Evolutionary conservation across 2,329 filamentous ascomycete species (phyloP), one percentile per base, ranked within the genome.

Genomic region (Tolypocladium pustulatum): DNA sequence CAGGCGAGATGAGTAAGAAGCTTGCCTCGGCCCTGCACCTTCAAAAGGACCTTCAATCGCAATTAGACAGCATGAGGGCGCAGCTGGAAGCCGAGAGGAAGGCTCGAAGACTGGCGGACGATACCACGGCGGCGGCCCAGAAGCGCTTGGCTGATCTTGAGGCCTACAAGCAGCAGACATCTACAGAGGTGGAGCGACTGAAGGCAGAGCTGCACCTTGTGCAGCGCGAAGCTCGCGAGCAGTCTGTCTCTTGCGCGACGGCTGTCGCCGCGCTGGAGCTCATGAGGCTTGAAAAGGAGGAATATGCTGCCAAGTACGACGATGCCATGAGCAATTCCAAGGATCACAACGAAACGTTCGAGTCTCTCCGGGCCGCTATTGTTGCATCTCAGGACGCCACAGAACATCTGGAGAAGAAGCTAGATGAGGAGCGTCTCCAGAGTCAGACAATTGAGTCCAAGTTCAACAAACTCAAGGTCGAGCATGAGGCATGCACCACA

Each of bases 111-210:
- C 77, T 97, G 17, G 91, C 94, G 0, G 94, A 99, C 68, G 93
- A 97, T 60, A 95, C 90, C 2, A 82, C 88, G 6, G 86, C 87
- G 64, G 89, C 90, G 32, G 88, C 92, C 2, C 88, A 96, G 69
- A 88, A 86, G 71, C 87, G 93, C 27, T 87, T 96, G 72, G 78
- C 84, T 9, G 91, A 97, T 65, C 79, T 99, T 2, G 93, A 97
- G 69, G 81, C 81, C 51, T 93, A 89, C 70, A 88, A 89, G 67
- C 90, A 96, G 68, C 87, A 88, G 67, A 91, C 89, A 41, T 87
- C 90, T 3, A 84, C 89, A 1, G 93, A 99, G 70, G 78, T 95
- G 10, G 93, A 97, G 70, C 87, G 85, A 32, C 76, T 99, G 40
- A 89, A 92, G 64, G 87, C 89, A 1, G 91, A 97, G 67, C 76